Percentiles rank a stretch among this genome's conserved stretches.
phyloP scores from a whole-genome alignment of 331 rosid genomes.

The Malus hybrid region DNA sequence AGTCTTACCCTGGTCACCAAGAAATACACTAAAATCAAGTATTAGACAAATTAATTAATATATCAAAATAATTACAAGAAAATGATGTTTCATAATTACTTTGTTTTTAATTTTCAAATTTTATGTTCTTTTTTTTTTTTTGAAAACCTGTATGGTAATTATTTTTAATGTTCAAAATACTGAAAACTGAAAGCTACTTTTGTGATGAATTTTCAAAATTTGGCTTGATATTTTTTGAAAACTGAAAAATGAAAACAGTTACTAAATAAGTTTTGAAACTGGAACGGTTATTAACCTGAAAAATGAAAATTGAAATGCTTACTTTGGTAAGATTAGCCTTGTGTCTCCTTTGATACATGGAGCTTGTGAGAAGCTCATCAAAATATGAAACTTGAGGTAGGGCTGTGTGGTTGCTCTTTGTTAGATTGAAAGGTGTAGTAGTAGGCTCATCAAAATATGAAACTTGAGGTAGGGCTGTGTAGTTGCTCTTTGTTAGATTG shows the following conservation, averaged over 20 bases:
- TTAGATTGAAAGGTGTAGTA: background rate
- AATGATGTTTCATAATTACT: too few relatives aligned
- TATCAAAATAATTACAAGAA: background rate
- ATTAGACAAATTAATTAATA: background rate
- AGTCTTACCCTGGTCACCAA: conserved; percentile 20
- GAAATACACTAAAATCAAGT: background rate
- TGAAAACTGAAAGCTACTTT: too few relatives aligned
- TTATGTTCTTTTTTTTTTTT: too few relatives aligned
- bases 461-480: background rate
- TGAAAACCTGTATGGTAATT: too few relatives aligned
- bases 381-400: background rate
- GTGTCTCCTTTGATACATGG: background rate
- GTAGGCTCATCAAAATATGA: background rate
- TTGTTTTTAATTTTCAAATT: too few relatives aligned
- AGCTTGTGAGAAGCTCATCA: background rate
- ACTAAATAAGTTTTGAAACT: too few relatives aligned
- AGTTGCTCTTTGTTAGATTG: background rate
- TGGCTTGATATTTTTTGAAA: too few relatives aligned
- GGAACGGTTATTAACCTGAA: too few relatives aligned
- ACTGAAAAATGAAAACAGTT: too few relatives aligned
- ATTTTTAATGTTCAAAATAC: too few relatives aligned
- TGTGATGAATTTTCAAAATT: too few relatives aligned
- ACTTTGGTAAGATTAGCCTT: background rate
- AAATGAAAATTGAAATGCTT: background rate
- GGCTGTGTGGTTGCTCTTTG: background rate